phyloP scores from a whole-genome alignment of 345 rosid genomes.

The Pugionium cornutum region DNA sequence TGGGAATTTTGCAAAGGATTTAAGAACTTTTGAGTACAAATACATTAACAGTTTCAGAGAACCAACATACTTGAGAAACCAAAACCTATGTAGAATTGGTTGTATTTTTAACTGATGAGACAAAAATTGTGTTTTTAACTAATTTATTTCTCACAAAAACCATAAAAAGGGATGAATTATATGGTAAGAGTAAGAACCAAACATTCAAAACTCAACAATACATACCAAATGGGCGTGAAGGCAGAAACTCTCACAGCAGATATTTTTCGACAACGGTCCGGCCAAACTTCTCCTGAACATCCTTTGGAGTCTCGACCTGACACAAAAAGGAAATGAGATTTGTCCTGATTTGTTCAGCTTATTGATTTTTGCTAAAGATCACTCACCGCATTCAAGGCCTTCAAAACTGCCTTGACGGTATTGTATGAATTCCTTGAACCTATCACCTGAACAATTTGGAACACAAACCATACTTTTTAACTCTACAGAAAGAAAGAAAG shows the following conservation, averaged over 20 bases:
- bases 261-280: constrained; percentile 88
- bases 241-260: constrained; percentile 47
- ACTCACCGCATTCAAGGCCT: constrained; percentile 93
- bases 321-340: background rate
- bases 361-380: background rate
- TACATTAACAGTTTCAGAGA: too few relatives aligned
- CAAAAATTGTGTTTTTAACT: too few relatives aligned
- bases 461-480: background rate
- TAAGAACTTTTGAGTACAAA: too few relatives aligned
- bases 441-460: constrained; percentile 54
- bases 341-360: background rate
- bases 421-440: constrained; percentile 97
- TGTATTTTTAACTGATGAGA: too few relatives aligned
- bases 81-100: too few relatives aligned
- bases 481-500: background rate
- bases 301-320: constrained; percentile 94
- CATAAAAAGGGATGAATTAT: too few relatives aligned
- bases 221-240: background rate
- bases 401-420: constrained; percentile 87
- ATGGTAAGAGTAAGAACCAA: too few relatives aligned
- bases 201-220: background rate
- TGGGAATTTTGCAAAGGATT: too few relatives aligned
- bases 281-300: constrained; percentile 90
- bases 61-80: too few relatives aligned
- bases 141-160: too few relatives aligned